Evolutionary conservation across 2,329 filamentous ascomycete species (phyloP).

Genomic region (Ophiocordyceps camponoti-floridani): DNA sequence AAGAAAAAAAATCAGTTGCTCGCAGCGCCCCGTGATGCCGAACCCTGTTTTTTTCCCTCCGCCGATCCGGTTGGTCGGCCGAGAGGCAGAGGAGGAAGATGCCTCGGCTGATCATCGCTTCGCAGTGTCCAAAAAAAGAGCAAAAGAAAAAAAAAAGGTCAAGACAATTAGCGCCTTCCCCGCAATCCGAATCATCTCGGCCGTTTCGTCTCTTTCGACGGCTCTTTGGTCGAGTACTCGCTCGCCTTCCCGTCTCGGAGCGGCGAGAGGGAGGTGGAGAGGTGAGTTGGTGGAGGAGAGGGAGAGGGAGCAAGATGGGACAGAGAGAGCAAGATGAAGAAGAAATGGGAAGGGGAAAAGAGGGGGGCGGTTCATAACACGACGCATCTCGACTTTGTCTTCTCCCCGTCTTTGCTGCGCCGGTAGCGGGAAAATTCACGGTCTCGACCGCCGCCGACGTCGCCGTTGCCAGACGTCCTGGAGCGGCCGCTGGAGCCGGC

Average conservation of each 20-base stretch:
- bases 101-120: not conserved
- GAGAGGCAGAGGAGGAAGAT: not conserved
- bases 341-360: not conserved
- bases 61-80: conserved; percentile 12
- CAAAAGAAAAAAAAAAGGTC: not conserved
- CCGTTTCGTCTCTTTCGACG: not conserved
- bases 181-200: not conserved
- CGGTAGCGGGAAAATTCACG: conserved; percentile 12
- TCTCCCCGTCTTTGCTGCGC: conserved; percentile 17
- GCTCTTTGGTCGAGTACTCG: too few relatives aligned
- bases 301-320: not conserved
- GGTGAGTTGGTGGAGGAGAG: not conserved
- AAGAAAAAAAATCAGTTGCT: conserved; percentile 2
- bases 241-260: too few relatives aligned
- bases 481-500: conserved; percentile 18
- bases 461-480: conserved; percentile 16
- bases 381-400: conserved; percentile 18
- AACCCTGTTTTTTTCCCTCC: conserved; percentile 22
- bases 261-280: too few relatives aligned
- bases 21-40: conserved; percentile 19
- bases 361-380: conserved; percentile 17
- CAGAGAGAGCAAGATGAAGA: not conserved
- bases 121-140: not conserved
- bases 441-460: conserved; percentile 12
- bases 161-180: not conserved